These are phyloP conservation scores for Tarenaya hassleriana DNA, from an alignment of 345 rosid genomes.

Conservation along the genomic window DNA sequence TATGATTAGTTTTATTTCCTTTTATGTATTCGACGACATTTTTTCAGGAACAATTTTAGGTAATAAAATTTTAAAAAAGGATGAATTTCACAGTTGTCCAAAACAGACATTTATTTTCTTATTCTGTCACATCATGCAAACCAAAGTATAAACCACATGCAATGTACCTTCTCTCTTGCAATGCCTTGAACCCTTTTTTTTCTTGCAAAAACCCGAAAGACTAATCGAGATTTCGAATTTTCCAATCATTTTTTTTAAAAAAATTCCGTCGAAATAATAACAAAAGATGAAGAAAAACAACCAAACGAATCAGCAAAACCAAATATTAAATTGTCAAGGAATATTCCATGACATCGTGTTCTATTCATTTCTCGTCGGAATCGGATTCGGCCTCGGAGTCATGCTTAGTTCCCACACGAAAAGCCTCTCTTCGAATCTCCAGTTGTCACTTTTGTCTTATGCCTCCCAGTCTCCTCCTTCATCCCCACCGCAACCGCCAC, in stretches of 20 bases:
- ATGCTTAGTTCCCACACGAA: constrained; percentile 31
- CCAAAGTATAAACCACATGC: too few relatives aligned
- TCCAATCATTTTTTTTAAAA: constrained; percentile 7
- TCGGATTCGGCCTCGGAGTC: constrained; percentile 42
- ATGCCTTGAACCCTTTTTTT: too few relatives aligned
- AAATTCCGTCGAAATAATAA: neutral
- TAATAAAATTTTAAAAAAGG: too few relatives aligned
- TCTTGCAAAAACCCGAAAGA: too few relatives aligned
- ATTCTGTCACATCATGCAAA: too few relatives aligned
- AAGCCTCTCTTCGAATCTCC: constrained; percentile 32
- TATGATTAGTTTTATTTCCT: too few relatives aligned
- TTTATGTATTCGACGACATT: too few relatives aligned
- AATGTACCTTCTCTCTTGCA: too few relatives aligned
- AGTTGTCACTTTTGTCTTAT: constrained; percentile 28
- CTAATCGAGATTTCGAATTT: too few relatives aligned
- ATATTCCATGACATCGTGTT: constrained; percentile 32
- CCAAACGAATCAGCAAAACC: constrained; percentile 19
- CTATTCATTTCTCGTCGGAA: constrained; percentile 35
- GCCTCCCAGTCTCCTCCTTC: neutral
- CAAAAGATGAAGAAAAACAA: constrained; percentile 8
- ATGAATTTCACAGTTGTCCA: too few relatives aligned
- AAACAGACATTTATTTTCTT: too few relatives aligned
- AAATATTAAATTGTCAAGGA: constrained; percentile 21
- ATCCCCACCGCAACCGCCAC: constrained; percentile 9
- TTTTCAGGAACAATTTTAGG: too few relatives aligned